Conservation (phyloP, 1,284 basidiomycete species). For the Amylostereum chailletii region DNA sequence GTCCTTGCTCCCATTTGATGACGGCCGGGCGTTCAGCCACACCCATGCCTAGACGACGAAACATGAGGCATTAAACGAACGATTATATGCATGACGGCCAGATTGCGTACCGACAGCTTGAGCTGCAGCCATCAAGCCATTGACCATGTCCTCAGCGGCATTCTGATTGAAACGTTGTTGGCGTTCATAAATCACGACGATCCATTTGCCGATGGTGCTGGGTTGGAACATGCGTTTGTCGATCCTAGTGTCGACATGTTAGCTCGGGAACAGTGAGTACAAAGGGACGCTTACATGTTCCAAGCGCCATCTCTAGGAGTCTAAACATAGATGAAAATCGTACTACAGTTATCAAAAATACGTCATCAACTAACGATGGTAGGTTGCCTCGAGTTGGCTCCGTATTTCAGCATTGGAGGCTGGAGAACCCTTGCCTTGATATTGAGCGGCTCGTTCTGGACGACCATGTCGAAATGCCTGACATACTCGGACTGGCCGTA, state of each 20-base stretch:
- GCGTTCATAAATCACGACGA: conserved; percentile 56
- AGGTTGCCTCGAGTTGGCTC: conserved; percentile 35
- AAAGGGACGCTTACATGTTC: conserved; percentile 45
- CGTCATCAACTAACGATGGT: conserved; percentile 36
- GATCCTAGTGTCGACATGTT: conserved; percentile 32
- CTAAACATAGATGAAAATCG: conserved; percentile 22
- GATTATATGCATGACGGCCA: no score
- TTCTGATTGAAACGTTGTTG: conserved; percentile 38
- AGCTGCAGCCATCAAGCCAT: conserved; percentile 37
- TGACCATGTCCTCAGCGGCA: conserved; percentile 39
- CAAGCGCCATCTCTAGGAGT: conserved; percentile 54
- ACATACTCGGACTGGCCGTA: conserved; percentile 72
- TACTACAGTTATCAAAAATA: not conserved
- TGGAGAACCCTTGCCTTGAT: conserved; percentile 52
- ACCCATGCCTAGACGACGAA: conserved; percentile 35
- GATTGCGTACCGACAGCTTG: conserved; percentile 43
- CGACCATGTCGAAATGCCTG: conserved; percentile 53
- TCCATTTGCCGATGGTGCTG: conserved; percentile 43
- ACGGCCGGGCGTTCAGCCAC: conserved; percentile 33
- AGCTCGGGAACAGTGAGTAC: conserved; percentile 7
- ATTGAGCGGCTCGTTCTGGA: conserved; percentile 40
- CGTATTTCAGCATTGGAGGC: conserved; percentile 57
- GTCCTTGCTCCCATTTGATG: conserved; percentile 43
- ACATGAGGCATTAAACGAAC: not conserved
- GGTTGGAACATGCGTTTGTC: conserved; percentile 57